Evolutionary conservation across 306 rosid species (phyloP).

Genomic region (Phaseolus lunatus): DNA sequence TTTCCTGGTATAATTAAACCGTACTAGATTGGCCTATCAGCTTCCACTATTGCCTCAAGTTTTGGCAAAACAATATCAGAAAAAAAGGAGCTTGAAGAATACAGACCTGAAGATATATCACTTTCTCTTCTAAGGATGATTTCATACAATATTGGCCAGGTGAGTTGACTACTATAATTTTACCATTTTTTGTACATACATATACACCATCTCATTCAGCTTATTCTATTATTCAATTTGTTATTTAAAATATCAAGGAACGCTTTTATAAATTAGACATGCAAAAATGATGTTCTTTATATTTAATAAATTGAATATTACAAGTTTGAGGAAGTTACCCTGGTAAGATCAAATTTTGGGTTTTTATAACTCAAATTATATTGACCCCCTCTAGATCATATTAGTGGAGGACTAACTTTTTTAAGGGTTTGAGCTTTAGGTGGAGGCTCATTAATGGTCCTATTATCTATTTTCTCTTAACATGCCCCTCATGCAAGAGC

Average conservation of each 20-base stretch:
- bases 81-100: conserved; percentile 86
- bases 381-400: too few relatives aligned
- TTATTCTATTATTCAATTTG: conserved; percentile 10
- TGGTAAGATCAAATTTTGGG: too few relatives aligned
- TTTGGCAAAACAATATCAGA: conserved; percentile 94
- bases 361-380: too few relatives aligned
- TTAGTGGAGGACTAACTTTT: not conserved
- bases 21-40: conserved; percentile 92
- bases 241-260: not conserved
- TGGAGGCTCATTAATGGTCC: not conserved
- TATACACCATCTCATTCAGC: conserved; percentile 6
- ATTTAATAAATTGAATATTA: conserved; percentile 1
- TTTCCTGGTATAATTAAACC: conserved; percentile 42
- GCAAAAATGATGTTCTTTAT: not conserved
- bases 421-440: not conserved
- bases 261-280: conserved; percentile 20
- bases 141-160: conserved; percentile 99
- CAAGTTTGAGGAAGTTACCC: too few relatives aligned
- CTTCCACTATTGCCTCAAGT: conserved; percentile 97
- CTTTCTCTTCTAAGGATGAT: conserved; percentile 96
- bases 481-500: not conserved
- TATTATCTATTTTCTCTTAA: not conserved
- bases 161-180: conserved; percentile 47
- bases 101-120: conserved; percentile 99
- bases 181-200: not conserved